These are phyloP conservation scores for Globisporangium echinulatum DNA, from an alignment of 352 stramenopile genomes.

Conservation along the genomic window DNA sequence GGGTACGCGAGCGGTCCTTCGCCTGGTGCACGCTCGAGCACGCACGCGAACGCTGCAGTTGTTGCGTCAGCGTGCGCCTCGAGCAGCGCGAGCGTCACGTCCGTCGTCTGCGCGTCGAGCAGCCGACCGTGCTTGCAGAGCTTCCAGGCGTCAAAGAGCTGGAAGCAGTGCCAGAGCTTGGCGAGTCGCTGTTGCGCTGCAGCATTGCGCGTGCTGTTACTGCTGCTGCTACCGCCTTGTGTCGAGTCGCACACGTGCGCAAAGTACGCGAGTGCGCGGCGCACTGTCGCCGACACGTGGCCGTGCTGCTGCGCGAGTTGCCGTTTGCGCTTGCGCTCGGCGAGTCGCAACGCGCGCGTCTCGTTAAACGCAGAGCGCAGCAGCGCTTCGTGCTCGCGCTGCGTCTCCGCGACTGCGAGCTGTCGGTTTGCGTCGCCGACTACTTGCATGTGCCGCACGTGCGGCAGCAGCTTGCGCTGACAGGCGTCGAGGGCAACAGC, in stretches of 20 bases:
- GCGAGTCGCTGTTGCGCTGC: constrained; percentile 25
- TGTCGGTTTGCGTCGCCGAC: constrained; percentile 32
- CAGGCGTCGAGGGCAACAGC: constrained; percentile 42
- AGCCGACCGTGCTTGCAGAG: constrained; percentile 61
- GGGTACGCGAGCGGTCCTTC: constrained; percentile 40
- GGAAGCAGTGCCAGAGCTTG: constrained; percentile 71
- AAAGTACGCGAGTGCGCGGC: constrained; percentile 53
- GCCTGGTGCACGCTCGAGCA: constrained; percentile 24
- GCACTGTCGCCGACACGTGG: constrained; percentile 41
- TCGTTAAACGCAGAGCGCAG: constrained; percentile 46
- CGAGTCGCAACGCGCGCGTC: constrained; percentile 36
- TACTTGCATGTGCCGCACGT: constrained; percentile 50
- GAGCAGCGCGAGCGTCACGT: constrained; percentile 40
- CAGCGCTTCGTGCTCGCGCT: constrained; percentile 44
- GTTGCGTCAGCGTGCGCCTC: constrained; percentile 48
- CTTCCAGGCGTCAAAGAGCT: constrained; percentile 71
- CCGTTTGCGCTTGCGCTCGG: constrained; percentile 33
- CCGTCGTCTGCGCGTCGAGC: constrained; percentile 48
- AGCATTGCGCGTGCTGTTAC: constrained; percentile 24
- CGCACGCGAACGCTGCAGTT: constrained; percentile 34
- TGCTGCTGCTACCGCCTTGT: too few relatives aligned
- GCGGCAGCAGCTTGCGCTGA: constrained; percentile 44
- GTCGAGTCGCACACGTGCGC: constrained; percentile 43
- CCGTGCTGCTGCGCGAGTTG: constrained; percentile 21
- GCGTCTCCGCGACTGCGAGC: constrained; percentile 35